These are phyloP conservation scores for Myriosclerotinia curreyana DNA, from an alignment of 2,329 filamentous ascomycete species.

Conservation along the genomic window DNA sequence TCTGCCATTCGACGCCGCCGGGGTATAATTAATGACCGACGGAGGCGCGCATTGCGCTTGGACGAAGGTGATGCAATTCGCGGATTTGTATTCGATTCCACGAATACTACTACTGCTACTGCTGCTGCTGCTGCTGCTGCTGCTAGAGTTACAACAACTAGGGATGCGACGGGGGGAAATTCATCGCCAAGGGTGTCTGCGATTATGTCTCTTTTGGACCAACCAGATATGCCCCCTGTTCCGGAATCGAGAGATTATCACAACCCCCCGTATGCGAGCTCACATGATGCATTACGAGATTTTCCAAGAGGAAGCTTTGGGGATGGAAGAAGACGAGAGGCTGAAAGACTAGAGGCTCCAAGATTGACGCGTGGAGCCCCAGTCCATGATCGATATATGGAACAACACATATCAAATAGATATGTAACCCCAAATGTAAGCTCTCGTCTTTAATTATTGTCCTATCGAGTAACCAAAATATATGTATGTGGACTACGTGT, in stretches of 20 bases:
- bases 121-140: no score
- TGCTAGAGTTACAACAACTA: background rate
- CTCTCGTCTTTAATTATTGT: background rate
- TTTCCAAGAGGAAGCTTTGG: no score
- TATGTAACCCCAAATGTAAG: constrained; percentile 1
- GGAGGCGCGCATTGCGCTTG: background rate
- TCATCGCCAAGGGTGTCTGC: background rate
- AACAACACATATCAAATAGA: no score
- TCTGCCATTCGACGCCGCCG: constrained; percentile 37
- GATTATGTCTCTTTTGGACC: constrained; percentile 24
- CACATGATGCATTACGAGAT: no score
- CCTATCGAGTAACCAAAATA: background rate
- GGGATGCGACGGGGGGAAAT: background rate
- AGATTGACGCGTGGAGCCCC: constrained; percentile 30
- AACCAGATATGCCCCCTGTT: constrained; percentile 35
- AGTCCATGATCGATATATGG: background rate
- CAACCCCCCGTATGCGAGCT: constrained; percentile 17
- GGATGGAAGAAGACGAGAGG: constrained; percentile 22
- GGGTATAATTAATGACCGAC: no score
- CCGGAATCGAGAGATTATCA: constrained; percentile 33
- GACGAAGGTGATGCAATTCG: background rate
- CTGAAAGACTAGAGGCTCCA: constrained; percentile 26
- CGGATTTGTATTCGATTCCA: background rate
- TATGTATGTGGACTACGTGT: background rate
- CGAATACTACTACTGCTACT: background rate